Base-by-base conservation (phyloP, 2,329 filamentous ascomycete genomes). In the Monilinia aucupariae region DNA sequence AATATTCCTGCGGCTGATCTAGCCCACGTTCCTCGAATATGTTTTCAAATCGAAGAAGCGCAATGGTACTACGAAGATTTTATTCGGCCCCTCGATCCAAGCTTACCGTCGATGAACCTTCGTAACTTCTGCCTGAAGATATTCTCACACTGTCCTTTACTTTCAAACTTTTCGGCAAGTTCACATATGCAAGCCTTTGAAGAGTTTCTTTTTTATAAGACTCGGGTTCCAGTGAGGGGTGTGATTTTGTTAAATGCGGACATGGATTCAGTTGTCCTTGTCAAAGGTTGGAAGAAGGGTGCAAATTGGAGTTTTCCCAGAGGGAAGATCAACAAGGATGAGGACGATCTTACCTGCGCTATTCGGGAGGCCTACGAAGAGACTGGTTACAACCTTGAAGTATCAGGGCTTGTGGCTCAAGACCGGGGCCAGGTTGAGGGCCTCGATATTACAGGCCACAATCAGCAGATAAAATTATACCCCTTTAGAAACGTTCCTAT, bases 61-160 rank as follows among this genome's bases (percentile, higher is more conserved):
- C 96, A 99, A 86, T 99, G 94, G 94, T 99, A 96, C 78, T 99
- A 99, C 84, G 94, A 99, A 81, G 94, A 99, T 77, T 99, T 99
- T 75, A 91, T 99, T 75, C 90, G 94, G 54, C 92, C 93, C 47
- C 81, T 94, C 67, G 90, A 97, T 76, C 88, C 92, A 59, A 83
- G 83, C 47, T 82, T 99, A 13, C 94, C 94, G 5, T 92, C 89
- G 62, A 88, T 97, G 81, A 85, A 87, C 52, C 82, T 99, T 41
- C 87, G 90, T 69, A 86, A 82, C 59, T 99, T 99, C 77, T 93
- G 90, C 71, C 81, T 96, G 64, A 85, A 88, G 70, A 96, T 99
- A 71, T 97, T 97, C 75, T 87, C 92, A 70, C 93, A 97, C 74
- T 97, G 93, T 70, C 94, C 94, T 39, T 81, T 97, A 25, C 86